Evolutionary conservation across 2,329 filamentous ascomycete genomes (phyloP), one percentile per base, ranked within the genome.

Genomic region (Westerdykella ornata): DNA sequence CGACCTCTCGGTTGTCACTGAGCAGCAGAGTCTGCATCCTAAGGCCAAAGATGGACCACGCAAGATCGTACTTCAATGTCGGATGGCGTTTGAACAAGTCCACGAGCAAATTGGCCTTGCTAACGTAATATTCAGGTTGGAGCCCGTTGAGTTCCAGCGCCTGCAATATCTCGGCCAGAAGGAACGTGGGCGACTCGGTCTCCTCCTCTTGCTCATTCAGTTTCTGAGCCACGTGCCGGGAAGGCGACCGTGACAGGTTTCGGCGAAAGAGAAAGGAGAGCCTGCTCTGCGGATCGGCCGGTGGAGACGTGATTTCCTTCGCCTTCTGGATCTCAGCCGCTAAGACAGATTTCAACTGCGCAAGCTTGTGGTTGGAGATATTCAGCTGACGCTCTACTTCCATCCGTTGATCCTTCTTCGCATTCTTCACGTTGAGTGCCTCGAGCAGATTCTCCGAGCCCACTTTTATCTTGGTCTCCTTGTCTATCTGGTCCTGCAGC

Each of bases 381-480:
- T 82, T 92, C 53, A 98, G 74, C 70, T 98, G 92, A 37, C 85
- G 84, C 70, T 98, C 72, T n/a, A 73, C 72, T 48, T 70, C 65
- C 37, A 68, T 57, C 34, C 71, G 61, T 59, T 75, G 72, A 40
- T 73, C 90, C 62, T 89, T 94, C 69, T 97, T 98, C 35, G 87
- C 84, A 66, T 94, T 96, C 68, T 98, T 98, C 34, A 82, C 78
- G 64, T 96, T 88, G 51, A 98, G 71, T 11, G 92, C 92, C 70
- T 98, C 92, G 30, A 98, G 74, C 78, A 98, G 82, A 63, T 98
- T 98, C 72, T 98, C 92, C 43, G 90, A 96, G 15, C 92, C 92
- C 57, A 90, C 85, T 67, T 94, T 96, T 63, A 98, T 97, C 73
- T 97, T 97, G 70, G 89, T 82, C 70, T 98, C 94, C 58, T 94